Evolutionary conservation across 2,329 filamentous ascomycete species (phyloP), one percentile per base, ranked within the genome.

Genomic region (Botrytis porri): DNA sequence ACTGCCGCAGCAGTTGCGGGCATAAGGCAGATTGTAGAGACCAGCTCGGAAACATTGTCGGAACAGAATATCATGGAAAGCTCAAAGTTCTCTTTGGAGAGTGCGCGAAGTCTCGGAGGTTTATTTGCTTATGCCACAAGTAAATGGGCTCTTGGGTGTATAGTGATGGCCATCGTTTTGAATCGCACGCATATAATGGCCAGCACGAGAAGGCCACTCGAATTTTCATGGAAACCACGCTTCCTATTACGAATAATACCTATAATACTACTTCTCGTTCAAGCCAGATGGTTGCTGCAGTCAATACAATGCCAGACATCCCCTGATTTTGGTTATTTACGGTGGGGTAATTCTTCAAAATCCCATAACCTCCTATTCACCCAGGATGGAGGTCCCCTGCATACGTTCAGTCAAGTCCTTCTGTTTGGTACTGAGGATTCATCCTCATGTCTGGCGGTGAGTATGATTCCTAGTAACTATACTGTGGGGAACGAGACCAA

Each of bases 141-240:
- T 82, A 92, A 92, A 82, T 98, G 96, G 96, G 95, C 95, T 0
- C 84, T 98, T 73, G 90, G 91, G 70, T 98, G 94, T 78, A 90
- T 98, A 78, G 89, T 91, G 54, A 93, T 95, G 86, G 94, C 94
- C 35, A 88, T 98, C 73, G 84, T 98, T 73, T 85, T 98, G 37
- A 98, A 98, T 81, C 90, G 96, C 73, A 97, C 96, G 10, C 91
- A 95, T 73, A 96, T 98, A 77, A 98, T 97, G 82, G 95, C 94
- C 60, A 95, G 95, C 0, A 95, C 94, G 22, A 88, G 96, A 75
- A 88, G 95, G 70, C 90, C 93, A 70, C 85, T 98, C n/a, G 87
- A 88, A 16, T 85, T 98, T 3, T 87, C 88, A 72, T 95, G 93
- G 89, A 87, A 90, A 51, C 84, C 91, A 69, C 89, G 94, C 61